phyloP scores from a whole-genome alignment of 2,329 filamentous ascomycete species.

The Coleophoma cylindrospora region DNA sequence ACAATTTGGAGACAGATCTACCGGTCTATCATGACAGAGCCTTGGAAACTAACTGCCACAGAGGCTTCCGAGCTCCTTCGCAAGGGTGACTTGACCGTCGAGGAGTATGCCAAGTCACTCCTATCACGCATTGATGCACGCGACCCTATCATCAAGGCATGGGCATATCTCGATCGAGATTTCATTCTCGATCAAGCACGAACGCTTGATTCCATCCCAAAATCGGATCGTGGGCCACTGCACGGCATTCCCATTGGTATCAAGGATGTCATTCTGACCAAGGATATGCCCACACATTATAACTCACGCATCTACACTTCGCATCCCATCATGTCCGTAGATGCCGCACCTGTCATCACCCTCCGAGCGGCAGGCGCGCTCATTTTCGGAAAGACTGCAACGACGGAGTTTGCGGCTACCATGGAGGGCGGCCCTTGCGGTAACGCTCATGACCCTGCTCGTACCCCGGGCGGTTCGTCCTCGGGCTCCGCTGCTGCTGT shows the following conservation, averaged over 20 bases:
- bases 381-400: conserved; percentile 49
- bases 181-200: conserved; percentile 41
- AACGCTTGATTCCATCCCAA: conserved; percentile 40
- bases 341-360: conserved; percentile 43
- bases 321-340: conserved; percentile 34
- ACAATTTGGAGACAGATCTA: no score
- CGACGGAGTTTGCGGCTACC: conserved; percentile 57
- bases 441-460: conserved; percentile 46
- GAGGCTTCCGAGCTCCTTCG: conserved; percentile 30
- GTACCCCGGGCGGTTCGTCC: conserved; percentile 61
- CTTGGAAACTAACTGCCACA: conserved; percentile 30
- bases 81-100: conserved; percentile 35
- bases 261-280: conserved; percentile 54
- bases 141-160: conserved; percentile 38
- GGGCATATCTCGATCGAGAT: conserved; percentile 37
- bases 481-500: conserved; percentile 61
- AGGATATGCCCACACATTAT: conserved; percentile 50
- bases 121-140: conserved; percentile 38
- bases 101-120: conserved; percentile 39
- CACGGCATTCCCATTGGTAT: conserved; percentile 50
- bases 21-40: not conserved
- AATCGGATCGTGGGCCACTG: conserved; percentile 41
- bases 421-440: conserved; percentile 44
- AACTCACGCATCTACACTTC: conserved; percentile 46
- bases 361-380: conserved; percentile 48